phyloP scores from a whole-genome alignment of 352 stramenopile genomes.

The Phytophthora kernoviae region DNA sequence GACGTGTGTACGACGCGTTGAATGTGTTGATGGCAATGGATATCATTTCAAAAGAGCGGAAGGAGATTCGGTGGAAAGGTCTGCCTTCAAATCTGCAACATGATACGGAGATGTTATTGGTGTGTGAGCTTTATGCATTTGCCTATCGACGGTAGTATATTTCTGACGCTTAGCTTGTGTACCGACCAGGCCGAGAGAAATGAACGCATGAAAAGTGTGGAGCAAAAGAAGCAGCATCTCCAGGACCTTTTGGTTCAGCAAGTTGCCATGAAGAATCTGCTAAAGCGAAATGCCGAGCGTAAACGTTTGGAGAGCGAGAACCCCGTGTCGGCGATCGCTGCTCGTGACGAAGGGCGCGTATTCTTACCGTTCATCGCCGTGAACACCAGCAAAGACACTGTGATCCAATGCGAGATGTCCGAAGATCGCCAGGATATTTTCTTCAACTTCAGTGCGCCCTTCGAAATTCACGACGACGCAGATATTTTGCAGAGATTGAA shows the following conservation, averaged over 20 bases:
- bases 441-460: constrained; percentile 96
- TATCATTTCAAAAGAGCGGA: constrained; percentile 97
- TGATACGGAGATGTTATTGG: constrained; percentile 87
- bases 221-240: constrained; percentile 91
- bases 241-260: constrained; percentile 94
- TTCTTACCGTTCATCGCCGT: constrained; percentile 97
- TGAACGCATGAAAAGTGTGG: constrained; percentile 78
- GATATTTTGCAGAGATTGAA: constrained; percentile 95
- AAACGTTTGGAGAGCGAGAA: constrained; percentile 53
- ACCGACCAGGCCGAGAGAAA: constrained; percentile 63
- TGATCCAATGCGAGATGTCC: constrained; percentile 98
- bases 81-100: constrained; percentile 83
- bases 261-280: constrained; percentile 94
- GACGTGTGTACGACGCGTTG: constrained; percentile 96
- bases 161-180: not conserved
- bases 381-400: constrained; percentile 93
- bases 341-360: constrained; percentile 84
- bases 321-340: constrained; percentile 24
- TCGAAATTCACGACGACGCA: constrained; percentile 98
- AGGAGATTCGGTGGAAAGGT: constrained; percentile 90
- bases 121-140: constrained; percentile 26
- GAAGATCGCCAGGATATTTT: constrained; percentile 95
- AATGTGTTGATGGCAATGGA: constrained; percentile 99
- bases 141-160: not conserved
- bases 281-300: constrained; percentile 86